A percentile compares a stretch with the other conserved stretches of the same genome.
phyloP scores from a whole-genome alignment of 768 basidiomycete species.

The Leucocoprinus sp. region DNA sequence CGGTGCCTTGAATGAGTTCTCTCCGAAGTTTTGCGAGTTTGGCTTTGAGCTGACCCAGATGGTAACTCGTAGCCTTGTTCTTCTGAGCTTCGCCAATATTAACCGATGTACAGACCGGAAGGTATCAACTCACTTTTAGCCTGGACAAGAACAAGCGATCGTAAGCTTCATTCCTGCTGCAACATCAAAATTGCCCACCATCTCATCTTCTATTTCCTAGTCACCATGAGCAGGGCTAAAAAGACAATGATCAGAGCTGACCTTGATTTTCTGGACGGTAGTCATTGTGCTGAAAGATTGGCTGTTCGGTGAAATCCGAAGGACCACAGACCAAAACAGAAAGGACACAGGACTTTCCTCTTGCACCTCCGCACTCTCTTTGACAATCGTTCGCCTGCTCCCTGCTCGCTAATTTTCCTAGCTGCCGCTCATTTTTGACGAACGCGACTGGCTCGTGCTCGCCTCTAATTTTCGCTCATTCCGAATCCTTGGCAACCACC shows the following conservation, averaged over 20 bases:
- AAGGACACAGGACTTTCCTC: slow-evolving; percentile 10
- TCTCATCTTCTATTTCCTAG: slow-evolving; percentile 94
- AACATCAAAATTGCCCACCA: slow-evolving; percentile 46
- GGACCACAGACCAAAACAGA: no score
- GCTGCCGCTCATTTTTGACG: slow-evolving; percentile 21
- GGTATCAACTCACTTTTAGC: slow-evolving; percentile 57
- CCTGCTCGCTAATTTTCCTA: slow-evolving; percentile 21
- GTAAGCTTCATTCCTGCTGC: neutral
- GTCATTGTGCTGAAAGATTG: slow-evolving; percentile 56
- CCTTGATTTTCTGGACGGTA: slow-evolving; percentile 87
- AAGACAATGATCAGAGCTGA: slow-evolving; percentile 22
- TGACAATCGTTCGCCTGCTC: slow-evolving; percentile 3
- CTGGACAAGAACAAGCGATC: slow-evolving; percentile 30
- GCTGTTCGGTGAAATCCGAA: slow-evolving; percentile 34
- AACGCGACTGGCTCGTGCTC: slow-evolving; percentile 57
- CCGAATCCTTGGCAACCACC: slow-evolving; percentile 16
- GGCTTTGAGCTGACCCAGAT: slow-evolving; percentile 94
- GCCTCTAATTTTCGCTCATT: slow-evolving; percentile 22
- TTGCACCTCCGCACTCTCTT: slow-evolving; percentile 11
- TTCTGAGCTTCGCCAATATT: slow-evolving; percentile 64
- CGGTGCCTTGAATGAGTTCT: slow-evolving; percentile 77
- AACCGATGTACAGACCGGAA: slow-evolving; percentile 10
- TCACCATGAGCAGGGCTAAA: slow-evolving; percentile 15
- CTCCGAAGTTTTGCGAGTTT: slow-evolving; percentile 96
- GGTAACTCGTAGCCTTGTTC: slow-evolving; percentile 94